Percentiles rank a stretch among this genome's conserved stretches.
Conservation (phyloP, 345 rosid species). For the Aurinia saxatilis region DNA sequence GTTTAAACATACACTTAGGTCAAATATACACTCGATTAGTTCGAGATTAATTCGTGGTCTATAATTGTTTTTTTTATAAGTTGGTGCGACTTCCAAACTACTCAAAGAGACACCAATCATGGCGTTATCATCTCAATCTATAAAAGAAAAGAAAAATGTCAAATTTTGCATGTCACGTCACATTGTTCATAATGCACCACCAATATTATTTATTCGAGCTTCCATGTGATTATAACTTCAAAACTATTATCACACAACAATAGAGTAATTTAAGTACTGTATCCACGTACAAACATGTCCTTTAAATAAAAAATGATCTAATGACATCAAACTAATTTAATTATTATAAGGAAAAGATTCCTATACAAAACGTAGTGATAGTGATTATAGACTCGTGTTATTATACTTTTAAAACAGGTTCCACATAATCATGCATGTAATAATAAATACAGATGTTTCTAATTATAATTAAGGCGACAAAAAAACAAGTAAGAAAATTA, state of each 20-base stretch:
- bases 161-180: constrained; percentile 13
- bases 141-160: background rate
- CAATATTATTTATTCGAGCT: background rate
- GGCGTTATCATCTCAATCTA: constrained; percentile 12
- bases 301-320: no score
- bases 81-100: constrained; percentile 22
- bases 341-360: background rate
- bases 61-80: no score
- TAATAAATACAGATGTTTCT: background rate
- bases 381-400: background rate
- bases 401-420: background rate
- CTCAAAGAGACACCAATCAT: constrained; percentile 18
- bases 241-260: background rate
- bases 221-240: background rate
- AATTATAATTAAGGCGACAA: background rate
- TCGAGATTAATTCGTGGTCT: no score
- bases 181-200: background rate
- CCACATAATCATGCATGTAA: background rate
- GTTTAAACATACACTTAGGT: no score
- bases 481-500: constrained; percentile 6
- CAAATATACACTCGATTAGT: background rate
- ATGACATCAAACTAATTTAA: background rate
- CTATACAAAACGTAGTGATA: background rate
- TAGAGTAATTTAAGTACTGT: background rate
- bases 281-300: background rate